Percentiles rank a stretch among this genome's conserved stretches.
Evolutionary conservation across 2,329 filamentous ascomycete genomes (phyloP).

Genomic region (Pseudocercospora musae): DNA sequence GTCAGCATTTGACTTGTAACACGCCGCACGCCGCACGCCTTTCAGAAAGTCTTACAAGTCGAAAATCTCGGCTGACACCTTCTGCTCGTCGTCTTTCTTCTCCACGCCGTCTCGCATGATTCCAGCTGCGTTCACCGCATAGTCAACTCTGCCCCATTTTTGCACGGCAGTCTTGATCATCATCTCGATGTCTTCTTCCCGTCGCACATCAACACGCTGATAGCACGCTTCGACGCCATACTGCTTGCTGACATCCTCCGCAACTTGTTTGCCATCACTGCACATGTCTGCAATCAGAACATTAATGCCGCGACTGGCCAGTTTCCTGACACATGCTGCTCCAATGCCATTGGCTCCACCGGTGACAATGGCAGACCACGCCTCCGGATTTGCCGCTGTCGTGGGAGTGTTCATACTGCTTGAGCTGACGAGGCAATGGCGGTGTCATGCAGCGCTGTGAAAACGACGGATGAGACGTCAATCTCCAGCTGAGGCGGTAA

Average conservation of each 20-base stretch:
- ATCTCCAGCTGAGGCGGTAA: background rate
- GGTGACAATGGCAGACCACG: constrained; percentile 56
- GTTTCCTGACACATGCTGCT: constrained; percentile 55
- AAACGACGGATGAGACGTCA: background rate
- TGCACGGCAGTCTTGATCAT: background rate
- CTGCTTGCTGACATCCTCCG: constrained; percentile 21
- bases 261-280: constrained; percentile 44
- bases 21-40: too few relatives aligned
- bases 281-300: constrained; percentile 61
- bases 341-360: constrained; percentile 64
- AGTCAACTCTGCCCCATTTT: constrained; percentile 6
- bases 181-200: constrained; percentile 3
- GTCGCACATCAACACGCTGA: background rate
- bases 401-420: background rate
- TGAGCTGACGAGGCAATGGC: background rate
- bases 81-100: constrained; percentile 6
- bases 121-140: constrained; percentile 6
- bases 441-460: background rate
- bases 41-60: constrained; percentile 42
- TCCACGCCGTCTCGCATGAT: constrained; percentile 3
- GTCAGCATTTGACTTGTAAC: too few relatives aligned
- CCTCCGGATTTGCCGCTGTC: background rate
- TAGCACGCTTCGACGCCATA: background rate
- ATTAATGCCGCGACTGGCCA: constrained; percentile 55
- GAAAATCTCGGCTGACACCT: constrained; percentile 17